Evolutionary conservation across 2,329 filamentous ascomycete species (phyloP).

Genomic region (Aspergillus caelatus): DNA sequence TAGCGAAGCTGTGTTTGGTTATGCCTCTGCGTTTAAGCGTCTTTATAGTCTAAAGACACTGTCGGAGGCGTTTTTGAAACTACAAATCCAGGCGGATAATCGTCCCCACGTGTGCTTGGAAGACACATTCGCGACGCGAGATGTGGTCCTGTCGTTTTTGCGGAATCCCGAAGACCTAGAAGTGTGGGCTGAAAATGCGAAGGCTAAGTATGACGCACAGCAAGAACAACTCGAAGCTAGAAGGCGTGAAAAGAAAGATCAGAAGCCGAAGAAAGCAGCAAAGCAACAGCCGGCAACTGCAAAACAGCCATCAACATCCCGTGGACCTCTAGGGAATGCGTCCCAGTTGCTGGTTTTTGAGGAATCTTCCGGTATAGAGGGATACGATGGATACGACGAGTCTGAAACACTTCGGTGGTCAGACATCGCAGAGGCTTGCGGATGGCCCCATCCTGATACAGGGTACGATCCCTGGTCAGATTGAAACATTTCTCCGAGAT

Average conservation of each 20-base stretch:
- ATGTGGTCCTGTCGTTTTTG: slow-evolving; percentile 53
- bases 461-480: slow-evolving; percentile 8
- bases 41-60: slow-evolving; percentile 43
- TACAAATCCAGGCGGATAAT: slow-evolving; percentile 37
- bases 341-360: neutral
- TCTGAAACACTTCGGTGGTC: slow-evolving; percentile 2
- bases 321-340: neutral
- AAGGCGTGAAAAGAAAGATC: neutral
- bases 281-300: neutral
- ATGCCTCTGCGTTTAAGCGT: slow-evolving; percentile 8
- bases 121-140: slow-evolving; percentile 53
- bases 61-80: slow-evolving; percentile 36
- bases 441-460: slow-evolving; percentile 7
- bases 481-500: neutral
- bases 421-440: neutral
- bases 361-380: neutral
- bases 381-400: neutral
- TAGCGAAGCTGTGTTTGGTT: slow-evolving; percentile 32
- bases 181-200: slow-evolving; percentile 33
- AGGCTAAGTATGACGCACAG: neutral
- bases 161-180: slow-evolving; percentile 40
- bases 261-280: neutral
- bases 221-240: neutral
- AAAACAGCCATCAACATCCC: neutral
- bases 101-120: slow-evolving; percentile 53